Evolutionary conservation across 2,329 filamentous ascomycete genomes (phyloP).

Genomic region (Fusarium protoensiforme): DNA sequence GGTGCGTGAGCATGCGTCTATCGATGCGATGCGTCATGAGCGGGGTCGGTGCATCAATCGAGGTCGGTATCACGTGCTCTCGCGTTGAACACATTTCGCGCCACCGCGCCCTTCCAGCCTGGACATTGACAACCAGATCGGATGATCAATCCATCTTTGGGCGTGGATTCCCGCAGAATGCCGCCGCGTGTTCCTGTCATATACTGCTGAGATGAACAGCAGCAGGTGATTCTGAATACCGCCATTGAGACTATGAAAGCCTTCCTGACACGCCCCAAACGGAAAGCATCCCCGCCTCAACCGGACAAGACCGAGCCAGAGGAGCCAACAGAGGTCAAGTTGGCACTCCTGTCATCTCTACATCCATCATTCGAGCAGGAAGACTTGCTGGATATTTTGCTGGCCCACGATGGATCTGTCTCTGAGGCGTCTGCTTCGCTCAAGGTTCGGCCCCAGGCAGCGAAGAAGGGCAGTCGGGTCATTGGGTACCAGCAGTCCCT

Average conservation of each 20-base stretch:
- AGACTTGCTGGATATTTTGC: conserved; percentile 79
- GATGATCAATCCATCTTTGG: neutral
- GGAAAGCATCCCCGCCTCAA: conserved; percentile 51
- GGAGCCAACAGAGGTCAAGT: conserved; percentile 89
- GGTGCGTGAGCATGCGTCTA: conserved; percentile 37
- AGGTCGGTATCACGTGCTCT: conserved; percentile 40
- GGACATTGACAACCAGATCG: conserved; percentile 1
- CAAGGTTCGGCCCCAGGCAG: conserved; percentile 32
- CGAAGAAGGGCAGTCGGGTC: conserved; percentile 49
- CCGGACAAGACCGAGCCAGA: conserved; percentile 58
- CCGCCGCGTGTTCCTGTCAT: neutral
- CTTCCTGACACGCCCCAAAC: conserved; percentile 66
- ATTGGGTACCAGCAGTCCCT: conserved; percentile 74
- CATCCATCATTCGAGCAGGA: conserved; percentile 73
- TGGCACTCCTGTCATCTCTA: conserved; percentile 85
- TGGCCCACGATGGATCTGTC: conserved; percentile 83
- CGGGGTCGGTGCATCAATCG: conserved; percentile 26
- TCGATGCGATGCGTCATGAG: conserved; percentile 19
- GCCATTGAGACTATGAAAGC: conserved; percentile 61
- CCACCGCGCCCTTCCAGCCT: conserved; percentile 20
- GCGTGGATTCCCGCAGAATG: neutral
- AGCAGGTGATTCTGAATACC: neutral
- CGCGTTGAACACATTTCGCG: conserved; percentile 30
- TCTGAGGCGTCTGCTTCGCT: conserved; percentile 71
- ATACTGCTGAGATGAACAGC: neutral